These are phyloP conservation scores for Cladophialophora yegresii DNA, from an alignment of 2,329 filamentous ascomycete genomes.

Conservation along the genomic window DNA sequence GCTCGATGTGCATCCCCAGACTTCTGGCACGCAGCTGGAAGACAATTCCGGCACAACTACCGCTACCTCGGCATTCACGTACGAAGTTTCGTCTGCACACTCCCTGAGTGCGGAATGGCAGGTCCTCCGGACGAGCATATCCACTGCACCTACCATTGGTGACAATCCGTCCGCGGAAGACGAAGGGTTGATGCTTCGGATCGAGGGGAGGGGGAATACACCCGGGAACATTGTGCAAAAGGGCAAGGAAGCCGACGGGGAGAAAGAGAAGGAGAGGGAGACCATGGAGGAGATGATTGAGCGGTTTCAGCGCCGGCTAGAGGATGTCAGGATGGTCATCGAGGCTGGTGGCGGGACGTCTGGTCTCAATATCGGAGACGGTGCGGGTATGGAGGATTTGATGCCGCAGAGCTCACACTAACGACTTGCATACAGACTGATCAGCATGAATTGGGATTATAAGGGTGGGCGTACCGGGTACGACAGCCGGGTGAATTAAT, in stretches of 20 bases:
- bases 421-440: background rate
- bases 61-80: constrained; percentile 27
- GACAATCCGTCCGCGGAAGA: constrained; percentile 51
- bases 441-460: background rate
- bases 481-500: background rate
- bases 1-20: constrained; percentile 53
- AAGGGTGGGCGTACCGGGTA: background rate
- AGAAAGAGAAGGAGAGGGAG: constrained; percentile 34
- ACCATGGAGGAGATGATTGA: constrained; percentile 51
- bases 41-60: constrained; percentile 34
- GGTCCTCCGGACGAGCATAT: constrained; percentile 57
- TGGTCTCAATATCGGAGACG: background rate
- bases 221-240: constrained; percentile 35
- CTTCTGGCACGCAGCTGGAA: constrained; percentile 11
- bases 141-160: constrained; percentile 65
- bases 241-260: constrained; percentile 23
- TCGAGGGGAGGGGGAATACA: constrained; percentile 42
- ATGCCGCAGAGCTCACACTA: background rate
- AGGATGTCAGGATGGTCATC: constrained; percentile 48
- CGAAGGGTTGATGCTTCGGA: constrained; percentile 49
- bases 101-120: constrained; percentile 77
- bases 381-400: background rate
- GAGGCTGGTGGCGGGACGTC: constrained; percentile 12
- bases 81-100: constrained; percentile 65
- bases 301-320: constrained; percentile 49